Conservation (phyloP, 306 rosid species). For the Begonia peltatifolia region DNA sequence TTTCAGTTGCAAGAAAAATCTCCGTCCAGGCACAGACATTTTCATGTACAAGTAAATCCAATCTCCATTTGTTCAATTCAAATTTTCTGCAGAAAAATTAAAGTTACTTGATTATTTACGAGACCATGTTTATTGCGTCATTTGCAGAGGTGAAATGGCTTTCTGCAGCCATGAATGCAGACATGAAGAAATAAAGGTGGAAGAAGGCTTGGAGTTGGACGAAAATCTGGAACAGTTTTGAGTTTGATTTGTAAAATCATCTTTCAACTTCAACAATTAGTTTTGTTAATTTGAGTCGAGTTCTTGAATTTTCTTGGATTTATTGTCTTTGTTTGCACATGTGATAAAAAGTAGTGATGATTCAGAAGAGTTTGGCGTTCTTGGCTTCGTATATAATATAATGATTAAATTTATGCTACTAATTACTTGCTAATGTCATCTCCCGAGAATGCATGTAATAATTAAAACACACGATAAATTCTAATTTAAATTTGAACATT, state of each 20-base stretch:
- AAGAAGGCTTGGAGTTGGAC: slow-evolving; percentile 28
- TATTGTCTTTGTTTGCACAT: too few species aligned
- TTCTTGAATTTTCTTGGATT: too few species aligned
- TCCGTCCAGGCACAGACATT: slow-evolving; percentile 66
- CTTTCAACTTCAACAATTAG: too few species aligned
- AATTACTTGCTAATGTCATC: too few species aligned
- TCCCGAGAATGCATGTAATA: too few species aligned
- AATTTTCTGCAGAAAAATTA: neutral
- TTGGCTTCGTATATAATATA: too few species aligned
- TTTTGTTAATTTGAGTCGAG: too few species aligned
- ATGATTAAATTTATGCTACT: too few species aligned
- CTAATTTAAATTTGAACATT: too few species aligned
- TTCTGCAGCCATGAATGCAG: slow-evolving; percentile 93
- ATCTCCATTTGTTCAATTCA: neutral
- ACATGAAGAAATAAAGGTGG: slow-evolving; percentile 49
- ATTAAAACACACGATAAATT: too few species aligned
- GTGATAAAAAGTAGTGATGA: too few species aligned
- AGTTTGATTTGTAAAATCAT: neutral
- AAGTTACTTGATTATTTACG: neutral
- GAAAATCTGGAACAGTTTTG: slow-evolving; percentile 2
- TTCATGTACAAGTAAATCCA: slow-evolving; percentile 82
- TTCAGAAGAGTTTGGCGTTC: too few species aligned
- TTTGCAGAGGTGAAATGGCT: slow-evolving; percentile 76
- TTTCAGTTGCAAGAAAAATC: slow-evolving; percentile 56
- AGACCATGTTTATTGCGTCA: neutral